Conservation (phyloP, 2,329 filamentous ascomycete genomes). For the Aspergillus sp. region DNA sequence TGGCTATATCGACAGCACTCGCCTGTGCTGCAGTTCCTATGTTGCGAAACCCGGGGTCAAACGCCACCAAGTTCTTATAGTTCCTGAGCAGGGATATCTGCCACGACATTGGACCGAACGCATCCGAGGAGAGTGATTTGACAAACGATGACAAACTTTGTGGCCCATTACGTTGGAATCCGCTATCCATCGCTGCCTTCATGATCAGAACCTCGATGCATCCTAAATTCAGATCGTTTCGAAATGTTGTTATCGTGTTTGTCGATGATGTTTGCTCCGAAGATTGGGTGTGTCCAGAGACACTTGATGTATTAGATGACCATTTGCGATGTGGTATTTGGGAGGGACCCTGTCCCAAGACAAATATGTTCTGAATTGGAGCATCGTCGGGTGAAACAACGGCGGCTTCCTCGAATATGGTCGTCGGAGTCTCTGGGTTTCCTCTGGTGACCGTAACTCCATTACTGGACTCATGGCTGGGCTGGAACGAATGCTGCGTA, state of each 20-base stretch:
- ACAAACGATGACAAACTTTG: constrained; percentile 70
- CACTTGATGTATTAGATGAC: constrained; percentile 76
- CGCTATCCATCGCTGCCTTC: constrained; percentile 81
- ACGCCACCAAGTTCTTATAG: constrained; percentile 77
- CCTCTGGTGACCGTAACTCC: constrained; percentile 25
- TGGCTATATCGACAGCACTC: constrained; percentile 71
- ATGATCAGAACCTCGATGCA: constrained; percentile 77
- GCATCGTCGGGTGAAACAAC: constrained; percentile 79
- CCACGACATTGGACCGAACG: constrained; percentile 71
- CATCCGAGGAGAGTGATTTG: constrained; percentile 69
- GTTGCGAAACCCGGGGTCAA: constrained; percentile 65
- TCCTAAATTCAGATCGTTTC: constrained; percentile 73
- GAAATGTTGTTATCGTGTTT: constrained; percentile 42
- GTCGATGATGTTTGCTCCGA: constrained; percentile 49
- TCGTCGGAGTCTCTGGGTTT: constrained; percentile 84
- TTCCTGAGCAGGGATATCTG: constrained; percentile 71
- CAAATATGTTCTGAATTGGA: constrained; percentile 80
- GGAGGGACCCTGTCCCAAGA: constrained; percentile 69
- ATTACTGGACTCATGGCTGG: constrained; percentile 32
- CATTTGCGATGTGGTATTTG: constrained; percentile 53
- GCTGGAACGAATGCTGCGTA: constrained; percentile 50
- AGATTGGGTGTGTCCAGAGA: constrained; percentile 75
- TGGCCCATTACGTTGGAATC: constrained; percentile 65
- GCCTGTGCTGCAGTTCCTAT: constrained; percentile 34
- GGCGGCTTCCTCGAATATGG: constrained; percentile 90